Percentiles rank a stretch among this genome's conserved stretches.
phyloP scores from a whole-genome alignment of 208 protist genomes.

The Crithidia mellificae region DNA sequence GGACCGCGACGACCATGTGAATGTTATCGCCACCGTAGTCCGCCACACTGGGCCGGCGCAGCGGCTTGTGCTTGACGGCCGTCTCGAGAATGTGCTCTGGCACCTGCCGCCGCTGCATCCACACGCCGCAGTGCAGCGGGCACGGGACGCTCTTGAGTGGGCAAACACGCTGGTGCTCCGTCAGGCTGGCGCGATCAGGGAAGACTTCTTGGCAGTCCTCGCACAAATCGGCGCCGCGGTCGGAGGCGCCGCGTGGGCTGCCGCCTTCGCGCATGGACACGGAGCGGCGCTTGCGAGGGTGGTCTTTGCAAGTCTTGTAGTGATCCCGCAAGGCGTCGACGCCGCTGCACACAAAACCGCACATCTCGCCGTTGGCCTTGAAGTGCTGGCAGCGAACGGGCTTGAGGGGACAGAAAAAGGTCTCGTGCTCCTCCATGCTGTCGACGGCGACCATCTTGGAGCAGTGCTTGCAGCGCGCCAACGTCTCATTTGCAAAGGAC shows the following conservation, averaged over 20 bases:
- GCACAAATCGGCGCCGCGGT: conserved; percentile 10
- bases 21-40: conserved; percentile 38
- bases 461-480: conserved; percentile 22
- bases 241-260: background rate
- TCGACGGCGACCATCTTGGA: conserved; percentile 16
- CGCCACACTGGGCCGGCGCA: conserved; percentile 21
- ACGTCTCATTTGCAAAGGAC: background rate
- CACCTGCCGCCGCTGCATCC: conserved; percentile 32
- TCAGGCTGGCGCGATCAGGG: conserved; percentile 6
- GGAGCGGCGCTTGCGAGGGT: conserved; percentile 17
- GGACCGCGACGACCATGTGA: conserved; percentile 32
- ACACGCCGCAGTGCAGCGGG: conserved; percentile 36
- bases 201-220: conserved; percentile 20
- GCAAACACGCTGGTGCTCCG: conserved; percentile 29
- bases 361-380: conserved; percentile 17
- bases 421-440: conserved; percentile 19
- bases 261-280: conserved; percentile 11
- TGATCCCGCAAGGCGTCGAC: conserved; percentile 12
- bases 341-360: conserved; percentile 17
- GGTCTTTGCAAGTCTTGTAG: conserved; percentile 22
- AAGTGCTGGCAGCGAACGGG: conserved; percentile 19
- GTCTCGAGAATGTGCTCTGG: conserved; percentile 29
- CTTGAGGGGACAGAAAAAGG: conserved; percentile 20
- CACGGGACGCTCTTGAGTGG: conserved; percentile 27
- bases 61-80: conserved; percentile 27